These are phyloP conservation scores for Chaetomium sp. DNA, from an alignment of 2,329 filamentous ascomycete genomes.

Conservation along the genomic window DNA sequence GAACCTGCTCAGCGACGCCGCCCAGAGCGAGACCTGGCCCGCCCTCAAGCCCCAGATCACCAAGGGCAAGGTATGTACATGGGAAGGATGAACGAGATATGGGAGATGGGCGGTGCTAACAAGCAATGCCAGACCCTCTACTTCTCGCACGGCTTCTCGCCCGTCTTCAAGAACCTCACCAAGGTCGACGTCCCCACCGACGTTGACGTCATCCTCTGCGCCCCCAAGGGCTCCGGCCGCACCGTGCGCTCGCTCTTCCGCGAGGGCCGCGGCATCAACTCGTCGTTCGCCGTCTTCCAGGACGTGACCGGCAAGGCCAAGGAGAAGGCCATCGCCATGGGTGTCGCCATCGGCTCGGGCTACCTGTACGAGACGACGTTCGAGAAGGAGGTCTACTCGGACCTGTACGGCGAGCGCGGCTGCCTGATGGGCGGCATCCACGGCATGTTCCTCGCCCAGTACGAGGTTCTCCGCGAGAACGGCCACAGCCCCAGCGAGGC, in stretches of 20 bases:
- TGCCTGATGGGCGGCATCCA: constrained; percentile 99
- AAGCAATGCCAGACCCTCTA: constrained; percentile 77
- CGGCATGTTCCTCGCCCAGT: constrained; percentile 99
- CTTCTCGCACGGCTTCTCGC: constrained; percentile 99
- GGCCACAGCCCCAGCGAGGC: constrained; percentile 97
- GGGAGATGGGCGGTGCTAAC: constrained; percentile 18
- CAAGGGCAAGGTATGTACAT: constrained; percentile 84
- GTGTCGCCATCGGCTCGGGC: constrained; percentile 93
- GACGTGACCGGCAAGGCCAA: constrained; percentile 97
- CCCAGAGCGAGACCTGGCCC: constrained; percentile 98
- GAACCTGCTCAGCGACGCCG: constrained; percentile 98
- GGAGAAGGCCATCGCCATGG: constrained; percentile 96
- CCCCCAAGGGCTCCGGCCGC: constrained; percentile 97
- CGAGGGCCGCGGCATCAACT: constrained; percentile 99
- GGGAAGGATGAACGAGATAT: not conserved
- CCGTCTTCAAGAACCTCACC: constrained; percentile 99
- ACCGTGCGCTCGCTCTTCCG: constrained; percentile 98
- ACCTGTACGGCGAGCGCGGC: constrained; percentile 99
- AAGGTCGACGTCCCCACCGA: constrained; percentile 95
- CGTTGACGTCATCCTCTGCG: constrained; percentile 98
- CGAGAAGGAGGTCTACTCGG: constrained; percentile 99
- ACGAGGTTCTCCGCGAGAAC: constrained; percentile 98
- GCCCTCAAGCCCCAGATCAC: constrained; percentile 96
- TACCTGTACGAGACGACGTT: constrained; percentile 99
- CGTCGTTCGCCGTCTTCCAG: constrained; percentile 96